Percentiles rank a stretch among this genome's conserved stretches.
Conservation (phyloP, 805 yeast genomes). For the Dipodascus geniculatus region DNA sequence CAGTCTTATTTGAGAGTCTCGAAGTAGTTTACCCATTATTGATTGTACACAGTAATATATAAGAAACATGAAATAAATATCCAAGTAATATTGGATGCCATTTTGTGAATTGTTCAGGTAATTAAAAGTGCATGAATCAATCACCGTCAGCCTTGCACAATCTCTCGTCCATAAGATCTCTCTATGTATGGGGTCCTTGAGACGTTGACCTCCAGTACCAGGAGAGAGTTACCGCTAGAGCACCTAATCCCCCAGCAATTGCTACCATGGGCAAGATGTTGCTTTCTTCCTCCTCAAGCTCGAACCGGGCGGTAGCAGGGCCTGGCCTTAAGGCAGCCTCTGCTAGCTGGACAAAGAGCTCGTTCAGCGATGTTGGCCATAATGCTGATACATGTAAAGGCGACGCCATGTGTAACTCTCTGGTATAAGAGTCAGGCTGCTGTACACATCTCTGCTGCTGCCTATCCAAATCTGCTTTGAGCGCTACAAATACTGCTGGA, state of each 20-base stretch:
- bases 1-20: neutral
- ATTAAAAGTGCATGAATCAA: no score
- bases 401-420: constrained; percentile 51
- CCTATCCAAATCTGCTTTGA: constrained; percentile 90
- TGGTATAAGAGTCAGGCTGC: constrained; percentile 82
- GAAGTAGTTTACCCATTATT: neutral
- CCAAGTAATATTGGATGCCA: no score
- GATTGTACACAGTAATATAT: no score
- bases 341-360: constrained; percentile 73
- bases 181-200: neutral
- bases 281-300: constrained; percentile 47
- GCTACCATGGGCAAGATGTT: constrained; percentile 45
- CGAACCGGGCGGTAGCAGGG: constrained; percentile 52
- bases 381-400: constrained; percentile 85
- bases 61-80: no score
- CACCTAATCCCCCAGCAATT: constrained; percentile 39
- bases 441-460: constrained; percentile 81
- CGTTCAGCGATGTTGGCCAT: constrained; percentile 82
- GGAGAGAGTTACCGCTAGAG: constrained; percentile 4
- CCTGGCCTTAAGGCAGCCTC: constrained; percentile 80
- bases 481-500: constrained; percentile 81
- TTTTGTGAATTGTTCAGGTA: no score
- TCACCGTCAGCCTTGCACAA: no score
- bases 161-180: neutral
- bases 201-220: neutral